Evolutionary conservation across 352 stramenopile species (phyloP).

Genomic region (Peronospora tabacina): DNA sequence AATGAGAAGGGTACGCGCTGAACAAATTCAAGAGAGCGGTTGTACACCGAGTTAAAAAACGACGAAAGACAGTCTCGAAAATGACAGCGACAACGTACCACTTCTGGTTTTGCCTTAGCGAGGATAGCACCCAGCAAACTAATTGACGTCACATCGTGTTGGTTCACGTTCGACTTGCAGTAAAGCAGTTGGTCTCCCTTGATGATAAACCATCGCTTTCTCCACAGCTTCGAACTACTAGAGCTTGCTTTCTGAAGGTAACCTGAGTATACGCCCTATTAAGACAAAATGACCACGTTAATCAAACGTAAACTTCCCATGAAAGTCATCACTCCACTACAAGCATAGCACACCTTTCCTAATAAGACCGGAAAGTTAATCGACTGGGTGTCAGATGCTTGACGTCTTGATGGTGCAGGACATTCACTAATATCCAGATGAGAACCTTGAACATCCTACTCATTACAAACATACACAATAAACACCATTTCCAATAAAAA

Average conservation of each 20-base stretch:
- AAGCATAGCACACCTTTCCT: slow-evolving; percentile 39
- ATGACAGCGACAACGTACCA: slow-evolving; percentile 33
- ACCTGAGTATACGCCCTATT: slow-evolving; percentile 59
- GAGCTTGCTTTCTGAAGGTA: slow-evolving; percentile 80
- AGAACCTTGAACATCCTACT: slow-evolving; percentile 59
- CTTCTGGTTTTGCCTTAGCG: slow-evolving; percentile 64
- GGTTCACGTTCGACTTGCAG: slow-evolving; percentile 77
- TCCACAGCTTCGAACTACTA: slow-evolving; percentile 71
- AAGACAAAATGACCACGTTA: neutral
- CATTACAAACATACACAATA: neutral
- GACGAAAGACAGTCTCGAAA: neutral
- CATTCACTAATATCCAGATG: slow-evolving; percentile 62
- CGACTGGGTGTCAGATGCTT: slow-evolving; percentile 35
- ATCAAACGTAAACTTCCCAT: neutral
- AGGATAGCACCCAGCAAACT: slow-evolving; percentile 70
- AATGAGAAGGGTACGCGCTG: slow-evolving; percentile 71
- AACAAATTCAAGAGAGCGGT: neutral
- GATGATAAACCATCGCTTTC: slow-evolving; percentile 82
- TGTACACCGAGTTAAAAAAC: slow-evolving; percentile 6
- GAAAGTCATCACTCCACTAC: neutral
- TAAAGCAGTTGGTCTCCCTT: slow-evolving; percentile 82
- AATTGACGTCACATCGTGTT: slow-evolving; percentile 74
- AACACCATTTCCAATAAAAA: slow-evolving; percentile 7
- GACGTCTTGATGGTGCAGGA: slow-evolving; percentile 14
- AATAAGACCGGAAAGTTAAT: slow-evolving; percentile 64